Evolutionary conservation across 2,329 filamentous ascomycete genomes (phyloP), one percentile per base, ranked within the genome.

Genomic region (Beauveria brongniartii): DNA sequence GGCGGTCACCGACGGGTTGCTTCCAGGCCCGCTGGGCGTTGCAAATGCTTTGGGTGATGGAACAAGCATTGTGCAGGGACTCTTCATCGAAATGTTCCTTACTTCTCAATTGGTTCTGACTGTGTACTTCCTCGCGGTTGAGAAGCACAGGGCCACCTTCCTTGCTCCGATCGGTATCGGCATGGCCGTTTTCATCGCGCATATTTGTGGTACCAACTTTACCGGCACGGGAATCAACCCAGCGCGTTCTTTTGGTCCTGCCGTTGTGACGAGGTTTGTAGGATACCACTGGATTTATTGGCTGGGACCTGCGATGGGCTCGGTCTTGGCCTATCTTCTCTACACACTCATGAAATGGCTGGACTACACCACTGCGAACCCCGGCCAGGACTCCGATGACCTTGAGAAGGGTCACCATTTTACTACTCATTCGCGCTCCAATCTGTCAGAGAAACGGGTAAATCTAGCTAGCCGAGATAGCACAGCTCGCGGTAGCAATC

Each of bases 81-180:
- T 89, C 46, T 87, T 89, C 68, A 80, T 89, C 53, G 86, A 89
- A 71, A 81, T 86, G 74, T 85, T 88, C 66, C 75, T 88, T 43
- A 89, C 86, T 0, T 75, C 83, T 0, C 79, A 87, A 68, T 76
- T 89, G 10, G 80, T 88, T 8, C 76, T 89, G 58, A 81, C 85
- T 3, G 82, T 89, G 34, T 82, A 86, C 70, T 87, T 90, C 82
- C 78, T 90, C 50, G 87, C 87, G 0, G 83, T 84, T 4, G 87
- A 90, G 70, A 91, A 91, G 74, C 87, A 91, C 71, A 85, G 86
- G 50, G 83, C 84, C 2, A 91, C 88, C 0, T 90, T 81, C 68
- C 74, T 91, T 1, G 88, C 88, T 0, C 88, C 89, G 0, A 74
- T 91, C 3, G 87, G 86, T 14, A 90, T 92, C 65, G 89, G 89